Base-by-base conservation (phyloP, 805 yeast species). In the Torulaspora delbrueckii region DNA sequence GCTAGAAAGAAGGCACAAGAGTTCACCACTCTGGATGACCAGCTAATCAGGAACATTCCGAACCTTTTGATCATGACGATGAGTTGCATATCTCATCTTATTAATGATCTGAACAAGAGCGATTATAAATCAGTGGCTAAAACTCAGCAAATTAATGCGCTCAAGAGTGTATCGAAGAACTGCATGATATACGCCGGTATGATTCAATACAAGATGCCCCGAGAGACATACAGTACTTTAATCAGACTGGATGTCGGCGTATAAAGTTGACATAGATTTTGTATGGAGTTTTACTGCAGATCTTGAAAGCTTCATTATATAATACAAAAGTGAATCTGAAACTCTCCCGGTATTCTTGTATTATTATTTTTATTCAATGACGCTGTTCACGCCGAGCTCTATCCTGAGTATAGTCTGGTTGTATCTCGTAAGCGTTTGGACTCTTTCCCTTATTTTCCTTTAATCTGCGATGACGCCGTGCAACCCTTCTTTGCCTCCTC, bases 151-250 rank as follows among this genome's bases (percentile, higher is more conserved):
- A 66, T 76, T 16, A 70, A 65, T 3, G 76, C 78, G 34, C 68
- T 87, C 58, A 72, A 73, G 41, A 75, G 75, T 50, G 73, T 84
- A 52, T 88, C 96, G 2, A 84, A 81, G 63, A 88, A 88, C 65
- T 85, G 96, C 65, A 88, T 90, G 89, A 79, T 90, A 3, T 91
- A 84, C 64, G 96, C 97, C 5, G 98, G 97, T 50, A 84, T 91
- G 82, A 83, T 90, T 30, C 95, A 87, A 67, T 89, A 86, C 67
- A 82, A 84, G 62, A 87, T 90, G 95, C 95, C 96, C 7, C 69
- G 75, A 45, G 95, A 87, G 56, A 82, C 87, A 0, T 87, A 85
- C 62, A 79, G 86, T 54, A 74, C 80, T 34, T 69, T 86, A 58
- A 79, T 84, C 26, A 78, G 75, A 50, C 66, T 86, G 47, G 95